Percentiles rank a stretch among this genome's conserved stretches.
These are phyloP conservation scores for Heritiera littoralis DNA, from an alignment of 345 rosid genomes.

Conservation along the genomic window DNA sequence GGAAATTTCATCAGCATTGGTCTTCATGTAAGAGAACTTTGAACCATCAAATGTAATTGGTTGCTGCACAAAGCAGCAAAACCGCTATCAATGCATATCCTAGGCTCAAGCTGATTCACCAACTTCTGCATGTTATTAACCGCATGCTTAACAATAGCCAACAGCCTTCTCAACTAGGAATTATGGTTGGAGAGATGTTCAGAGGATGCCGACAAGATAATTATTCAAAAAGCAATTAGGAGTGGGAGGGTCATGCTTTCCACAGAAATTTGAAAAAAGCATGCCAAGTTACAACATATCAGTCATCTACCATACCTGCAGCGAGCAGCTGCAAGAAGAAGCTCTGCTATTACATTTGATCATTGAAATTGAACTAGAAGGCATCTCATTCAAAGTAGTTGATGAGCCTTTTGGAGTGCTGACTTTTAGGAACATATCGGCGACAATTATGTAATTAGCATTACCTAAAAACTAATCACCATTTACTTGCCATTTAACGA, in stretches of 20 bases:
- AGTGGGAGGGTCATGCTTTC: background rate
- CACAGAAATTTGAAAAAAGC: background rate
- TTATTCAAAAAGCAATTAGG: background rate
- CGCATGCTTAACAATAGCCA: background rate
- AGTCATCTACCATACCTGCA: conserved; percentile 38
- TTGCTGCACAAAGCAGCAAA: background rate
- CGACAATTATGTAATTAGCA: conserved; percentile 25
- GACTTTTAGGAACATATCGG: conserved; percentile 12
- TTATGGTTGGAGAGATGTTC: background rate
- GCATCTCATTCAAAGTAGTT: conserved; percentile 26
- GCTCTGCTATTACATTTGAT: conserved; percentile 11
- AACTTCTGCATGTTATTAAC: background rate
- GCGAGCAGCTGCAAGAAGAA: conserved; percentile 48
- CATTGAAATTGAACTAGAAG: background rate
- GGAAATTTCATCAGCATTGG: no score
- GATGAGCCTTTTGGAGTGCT: conserved; percentile 18
- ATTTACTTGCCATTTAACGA: conserved; percentile 40
- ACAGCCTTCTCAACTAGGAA: background rate
- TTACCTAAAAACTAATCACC: conserved; percentile 28
- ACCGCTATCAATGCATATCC: background rate
- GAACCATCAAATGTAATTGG: background rate
- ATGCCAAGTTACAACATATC: conserved; percentile 20
- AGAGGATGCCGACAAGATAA: background rate
- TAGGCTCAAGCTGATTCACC: background rate
- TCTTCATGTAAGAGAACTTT: background rate